A percentile compares a stretch with the other conserved stretches of the same genome.
Conservation (phyloP, 2,329 filamentous ascomycete genomes). For the Sporothrix brasiliensis region DNA sequence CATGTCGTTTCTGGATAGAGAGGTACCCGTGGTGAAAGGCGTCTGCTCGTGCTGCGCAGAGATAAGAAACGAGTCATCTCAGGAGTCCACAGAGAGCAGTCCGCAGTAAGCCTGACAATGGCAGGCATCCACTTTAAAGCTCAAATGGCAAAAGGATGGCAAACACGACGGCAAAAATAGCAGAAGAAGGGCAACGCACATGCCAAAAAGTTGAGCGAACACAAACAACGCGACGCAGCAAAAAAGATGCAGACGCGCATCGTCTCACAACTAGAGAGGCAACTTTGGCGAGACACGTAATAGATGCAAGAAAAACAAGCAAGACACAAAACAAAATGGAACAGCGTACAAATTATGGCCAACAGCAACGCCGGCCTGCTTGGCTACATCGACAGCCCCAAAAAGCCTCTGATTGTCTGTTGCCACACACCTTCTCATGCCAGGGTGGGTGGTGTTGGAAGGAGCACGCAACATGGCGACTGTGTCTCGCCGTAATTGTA, state of each 20-base stretch:
- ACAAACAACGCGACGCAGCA: slow-evolving; percentile 8
- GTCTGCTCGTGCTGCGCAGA: neutral
- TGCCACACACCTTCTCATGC: slow-evolving; percentile 2
- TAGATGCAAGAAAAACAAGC: neutral
- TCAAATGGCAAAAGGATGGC: neutral
- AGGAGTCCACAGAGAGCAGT: neutral
- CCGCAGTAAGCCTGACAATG: neutral
- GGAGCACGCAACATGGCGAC: slow-evolving; percentile 22
- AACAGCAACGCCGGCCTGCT: neutral
- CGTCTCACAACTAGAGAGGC: slow-evolving; percentile 8
- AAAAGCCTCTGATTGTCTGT: slow-evolving; percentile 23
- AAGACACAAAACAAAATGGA: neutral
- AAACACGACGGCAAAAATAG: neutral
- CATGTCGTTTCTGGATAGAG: slow-evolving; percentile 8
- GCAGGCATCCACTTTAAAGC: slow-evolving; percentile 20
- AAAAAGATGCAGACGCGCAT: slow-evolving; percentile 12
- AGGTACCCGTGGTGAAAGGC: neutral
- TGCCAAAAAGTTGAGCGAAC: slow-evolving; percentile 22
- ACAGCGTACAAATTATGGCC: neutral
- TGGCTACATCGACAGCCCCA: neutral
- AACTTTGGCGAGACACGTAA: neutral
- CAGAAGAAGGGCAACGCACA: slow-evolving; percentile 30
- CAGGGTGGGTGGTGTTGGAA: slow-evolving; percentile 27
- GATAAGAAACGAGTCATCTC: neutral
- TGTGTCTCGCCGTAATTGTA: neutral